Base-by-base conservation (phyloP, 2,329 filamentous ascomycete species). In the Cordyceps cateniannulata region DNA sequence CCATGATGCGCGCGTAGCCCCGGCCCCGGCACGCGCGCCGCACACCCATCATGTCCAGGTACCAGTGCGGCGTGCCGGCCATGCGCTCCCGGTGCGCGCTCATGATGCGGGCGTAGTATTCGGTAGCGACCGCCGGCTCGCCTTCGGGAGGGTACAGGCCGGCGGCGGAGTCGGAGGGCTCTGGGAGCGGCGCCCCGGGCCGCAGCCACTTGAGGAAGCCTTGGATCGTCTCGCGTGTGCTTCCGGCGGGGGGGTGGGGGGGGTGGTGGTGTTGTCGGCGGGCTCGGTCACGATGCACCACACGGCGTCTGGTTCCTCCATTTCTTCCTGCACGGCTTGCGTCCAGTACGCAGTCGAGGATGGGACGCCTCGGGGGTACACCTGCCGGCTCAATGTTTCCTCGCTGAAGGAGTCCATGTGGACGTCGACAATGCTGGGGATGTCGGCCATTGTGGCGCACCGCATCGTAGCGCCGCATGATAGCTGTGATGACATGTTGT, bases 191-290 rank as follows among this genome's bases (percentile, higher is more conserved):
- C 14, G 67, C 63, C 1, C 64, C 69, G 0, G 73, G 73, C 3
- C 71, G 66, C 8, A 70, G 65, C 82, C 81, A 84, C 65, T 82
- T 80, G 5, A 76, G 75, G 60, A 79, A 81, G 1, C 76, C 77
- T 25, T 81, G 66, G 2, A 80, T 10, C 8, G 22, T 25, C 42
- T 18, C 18, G 22, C 44, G 44, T 47, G 5, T 2, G 16, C 38
- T 6, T 42, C 42, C 3, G 42, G 18, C n/a, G n/a, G n/a, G n/a
- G n/a, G n/a, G n/a, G n/a, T n/a, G n/a, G n/a, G n/a, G n/a, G n/a
- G n/a, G n/a, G n/a, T 16, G 35, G 5, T 16, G 50, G 77, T 74
- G 5, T 71, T 70, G 9, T 79, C 66, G 32, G 77, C 75, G 4
- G 70, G 44, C 53, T 77, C 75, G 5, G 71, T 70, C 8, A 79